Percentiles rank a stretch among this genome's conserved stretches.
These are phyloP conservation scores for Candida namnaoensis DNA, from an alignment of 805 yeast species.

Conservation along the genomic window DNA sequence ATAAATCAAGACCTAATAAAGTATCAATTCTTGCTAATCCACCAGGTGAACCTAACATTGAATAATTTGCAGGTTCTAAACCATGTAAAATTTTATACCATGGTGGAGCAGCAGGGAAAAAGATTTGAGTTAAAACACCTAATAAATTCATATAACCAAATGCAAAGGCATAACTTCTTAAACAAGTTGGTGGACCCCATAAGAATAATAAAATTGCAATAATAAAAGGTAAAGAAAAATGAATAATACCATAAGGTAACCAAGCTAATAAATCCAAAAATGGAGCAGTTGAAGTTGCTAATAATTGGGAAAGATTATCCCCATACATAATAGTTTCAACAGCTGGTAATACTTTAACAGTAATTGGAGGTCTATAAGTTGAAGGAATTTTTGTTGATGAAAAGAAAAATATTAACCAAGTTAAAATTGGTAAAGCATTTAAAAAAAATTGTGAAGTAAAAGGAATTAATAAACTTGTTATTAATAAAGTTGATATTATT, in stretches of 20 bases:
- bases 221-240: constrained; percentile 85
- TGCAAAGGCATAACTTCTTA: constrained; percentile 82
- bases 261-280: constrained; percentile 81
- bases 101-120: constrained; percentile 94
- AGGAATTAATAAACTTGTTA: constrained; percentile 47
- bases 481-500: constrained; percentile 2
- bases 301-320: constrained; percentile 75
- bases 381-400: constrained; percentile 68
- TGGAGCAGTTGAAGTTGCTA: constrained; percentile 63
- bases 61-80: constrained; percentile 80
- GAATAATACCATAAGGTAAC: constrained; percentile 91
- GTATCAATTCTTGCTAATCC: constrained; percentile 85
- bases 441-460: constrained; percentile 77
- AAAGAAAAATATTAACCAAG: constrained; percentile 83
- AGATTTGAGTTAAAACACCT: constrained; percentile 76
- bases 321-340: constrained; percentile 89
- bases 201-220: constrained; percentile 71
- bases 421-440: constrained; percentile 71
- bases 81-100: constrained; percentile 90
- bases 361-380: constrained; percentile 76
- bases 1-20: constrained; percentile 71
- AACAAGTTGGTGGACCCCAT: constrained; percentile 85
- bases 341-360: constrained; percentile 83
- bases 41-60: constrained; percentile 92
- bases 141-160: constrained; percentile 90